Base-by-base conservation (phyloP, 805 yeast genomes). In the Candida ovalis region DNA sequence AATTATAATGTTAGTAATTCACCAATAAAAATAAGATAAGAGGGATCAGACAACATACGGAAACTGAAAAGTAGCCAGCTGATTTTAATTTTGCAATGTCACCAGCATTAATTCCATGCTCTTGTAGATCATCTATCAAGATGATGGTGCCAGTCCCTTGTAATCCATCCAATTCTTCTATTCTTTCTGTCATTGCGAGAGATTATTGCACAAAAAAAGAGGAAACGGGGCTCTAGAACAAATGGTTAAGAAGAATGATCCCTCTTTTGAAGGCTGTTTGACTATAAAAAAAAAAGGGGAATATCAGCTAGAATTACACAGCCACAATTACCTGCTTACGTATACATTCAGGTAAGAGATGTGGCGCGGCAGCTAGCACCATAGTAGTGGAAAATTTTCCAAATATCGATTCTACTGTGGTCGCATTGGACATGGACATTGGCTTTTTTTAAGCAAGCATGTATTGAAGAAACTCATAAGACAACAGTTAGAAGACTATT, bases 21-120 rank as follows among this genome's bases (percentile, higher is more conserved):
- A 9, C 21, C 15, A 18, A 24, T 22, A 12, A 13, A 40, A 27
- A 27, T 9, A 18, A 4, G 4, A 24, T 9, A 10, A 3, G 35
- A 15, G 17, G n/a, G 7, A 13, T 64, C 22, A 72, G 67, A 53
- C 61, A 59, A 55, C 81, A 61, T 66, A 81, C 89, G 18, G 80
- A 74, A 30, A 86, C 78, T 2, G 89, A 82, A 60, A 77, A 84
- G 44, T 82, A 77, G 0, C 92, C 92, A 38, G 81, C 81, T 2
- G 80, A 68, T 60, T 80, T 82, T 52, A 86, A 69, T 61, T 85
- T 86, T 46, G 77, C 77, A 51, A 86, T 78, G 63, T 86, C 94
- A n/a, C 84, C 76, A 3, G 78, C 77, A 52, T 86, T 81, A 48
- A 86, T 82, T 0, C 92, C 92, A 51, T 80, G 80, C 22, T 80